phyloP scores from a whole-genome alignment of 306 rosid genomes.

The Glycine tomentella region DNA sequence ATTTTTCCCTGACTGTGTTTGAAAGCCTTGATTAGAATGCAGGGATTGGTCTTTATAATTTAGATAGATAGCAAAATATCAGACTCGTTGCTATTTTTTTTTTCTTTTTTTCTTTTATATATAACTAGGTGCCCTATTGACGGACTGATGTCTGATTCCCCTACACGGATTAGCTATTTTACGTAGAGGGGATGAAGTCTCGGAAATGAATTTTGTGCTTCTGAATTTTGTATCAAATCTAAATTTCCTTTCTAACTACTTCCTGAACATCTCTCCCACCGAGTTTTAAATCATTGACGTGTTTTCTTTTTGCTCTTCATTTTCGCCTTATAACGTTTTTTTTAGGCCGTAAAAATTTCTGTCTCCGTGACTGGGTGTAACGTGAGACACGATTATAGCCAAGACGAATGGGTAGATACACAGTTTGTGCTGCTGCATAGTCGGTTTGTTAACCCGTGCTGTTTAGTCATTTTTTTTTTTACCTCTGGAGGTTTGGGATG shows the following conservation, averaged over 20 bases:
- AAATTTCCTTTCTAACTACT: conserved; percentile 47
- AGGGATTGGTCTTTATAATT: conserved; percentile 67
- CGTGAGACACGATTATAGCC: background rate
- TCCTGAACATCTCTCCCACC: conserved; percentile 3
- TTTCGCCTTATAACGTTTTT: background rate
- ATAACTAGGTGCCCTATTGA: conserved; percentile 60
- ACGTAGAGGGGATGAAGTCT: conserved; percentile 57
- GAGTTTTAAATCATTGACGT: background rate
- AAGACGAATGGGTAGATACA: conserved; percentile 20
- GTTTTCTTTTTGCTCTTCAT: background rate
- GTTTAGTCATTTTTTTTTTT: background rate
- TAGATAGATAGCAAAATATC: conserved; percentile 69
- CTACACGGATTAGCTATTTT: conserved; percentile 44
- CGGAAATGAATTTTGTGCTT: conserved; percentile 68
- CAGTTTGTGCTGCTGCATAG: conserved; percentile 4
- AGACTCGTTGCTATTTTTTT: conserved; percentile 56
- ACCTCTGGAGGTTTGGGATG: conserved; percentile 26
- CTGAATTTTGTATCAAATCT: conserved; percentile 56
- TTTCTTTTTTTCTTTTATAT: conserved; percentile 2
- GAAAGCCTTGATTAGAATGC: conserved; percentile 79
- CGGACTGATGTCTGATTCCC: conserved; percentile 52
- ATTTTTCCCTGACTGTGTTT: conserved; percentile 67
- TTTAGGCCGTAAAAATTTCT: background rate
- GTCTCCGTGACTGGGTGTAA: background rate
- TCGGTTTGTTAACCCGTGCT: conserved; percentile 25